Evolutionary conservation across 108 stramenopile genomes (phyloP).

Genomic region (Cyclotella choctawhatcheeana): DNA sequence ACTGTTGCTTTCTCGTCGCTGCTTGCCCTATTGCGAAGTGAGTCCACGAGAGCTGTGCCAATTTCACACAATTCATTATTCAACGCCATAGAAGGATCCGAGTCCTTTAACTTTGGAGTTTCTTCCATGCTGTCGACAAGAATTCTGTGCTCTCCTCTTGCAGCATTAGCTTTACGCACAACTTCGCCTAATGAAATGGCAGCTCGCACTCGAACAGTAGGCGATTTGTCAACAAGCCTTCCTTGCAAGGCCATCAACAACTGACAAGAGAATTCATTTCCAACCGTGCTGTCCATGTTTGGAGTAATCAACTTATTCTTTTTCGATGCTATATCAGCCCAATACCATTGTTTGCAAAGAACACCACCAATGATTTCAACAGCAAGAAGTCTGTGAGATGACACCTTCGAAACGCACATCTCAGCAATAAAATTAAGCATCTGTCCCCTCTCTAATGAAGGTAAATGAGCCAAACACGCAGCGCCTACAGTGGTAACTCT

Average conservation of each 20-base stretch:
- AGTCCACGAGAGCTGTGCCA: constrained; percentile 36
- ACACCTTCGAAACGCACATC: constrained; percentile 75
- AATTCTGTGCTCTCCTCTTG: constrained; percentile 13
- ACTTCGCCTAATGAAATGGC: constrained; percentile 61
- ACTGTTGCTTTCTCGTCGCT: constrained; percentile 78
- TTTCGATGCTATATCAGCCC: constrained; percentile 39
- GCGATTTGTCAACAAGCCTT: constrained; percentile 69
- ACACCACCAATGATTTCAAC: constrained; percentile 69
- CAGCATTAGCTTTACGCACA: constrained; percentile 30
- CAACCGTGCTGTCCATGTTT: neutral
- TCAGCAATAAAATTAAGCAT: constrained; percentile 65
- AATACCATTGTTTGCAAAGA: constrained; percentile 65
- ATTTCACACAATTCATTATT: constrained; percentile 44
- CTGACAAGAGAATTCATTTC: constrained; percentile 2
- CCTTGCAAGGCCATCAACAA: constrained; percentile 63
- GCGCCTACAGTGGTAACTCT: constrained; percentile 48
- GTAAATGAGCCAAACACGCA: constrained; percentile 52
- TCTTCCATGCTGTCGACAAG: constrained; percentile 20
- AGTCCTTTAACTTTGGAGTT: constrained; percentile 13
- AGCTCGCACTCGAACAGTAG: constrained; percentile 76
- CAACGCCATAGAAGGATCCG: constrained; percentile 26
- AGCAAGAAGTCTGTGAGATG: constrained; percentile 74
- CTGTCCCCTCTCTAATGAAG: constrained; percentile 53
- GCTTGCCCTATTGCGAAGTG: constrained; percentile 63
- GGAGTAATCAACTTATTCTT: constrained; percentile 9